Conservation (phyloP, 139 green algal species). For the Yamagishiella unicocca region DNA sequence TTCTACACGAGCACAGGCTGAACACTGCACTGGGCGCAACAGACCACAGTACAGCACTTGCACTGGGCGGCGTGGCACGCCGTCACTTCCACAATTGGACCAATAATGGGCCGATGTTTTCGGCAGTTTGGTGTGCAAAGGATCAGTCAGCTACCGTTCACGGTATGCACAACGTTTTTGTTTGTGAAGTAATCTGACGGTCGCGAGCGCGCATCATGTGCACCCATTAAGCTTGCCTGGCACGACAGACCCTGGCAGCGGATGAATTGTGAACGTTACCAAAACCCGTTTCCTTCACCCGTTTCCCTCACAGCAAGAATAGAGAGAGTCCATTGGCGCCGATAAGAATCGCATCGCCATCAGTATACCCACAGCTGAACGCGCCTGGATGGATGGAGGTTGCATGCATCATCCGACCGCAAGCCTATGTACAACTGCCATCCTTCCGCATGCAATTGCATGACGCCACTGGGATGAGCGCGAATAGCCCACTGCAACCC, state of each 20-base stretch:
- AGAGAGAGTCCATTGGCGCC: too few species aligned
- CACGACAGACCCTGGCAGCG: conserved; percentile 5
- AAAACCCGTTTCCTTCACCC: background rate
- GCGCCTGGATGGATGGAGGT: too few species aligned
- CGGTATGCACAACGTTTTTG: background rate
- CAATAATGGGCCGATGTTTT: background rate
- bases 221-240: background rate
- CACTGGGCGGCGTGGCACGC: background rate
- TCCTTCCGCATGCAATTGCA: too few species aligned
- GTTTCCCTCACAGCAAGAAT: background rate
- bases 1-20: too few species aligned
- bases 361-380: too few species aligned
- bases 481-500: too few species aligned
- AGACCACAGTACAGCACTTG: background rate
- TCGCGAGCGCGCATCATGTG: too few species aligned
- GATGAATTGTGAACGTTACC: background rate
- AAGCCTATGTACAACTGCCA: too few species aligned
- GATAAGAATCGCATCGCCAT: too few species aligned
- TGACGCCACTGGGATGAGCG: too few species aligned
- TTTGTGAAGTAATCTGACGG: background rate
- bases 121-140: background rate
- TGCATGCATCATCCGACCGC: too few species aligned
- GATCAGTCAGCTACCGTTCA: background rate
- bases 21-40: background rate
- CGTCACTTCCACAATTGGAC: background rate